These are phyloP conservation scores for Aspergillus bombycis DNA, from an alignment of 2,329 filamentous ascomycete genomes.

Conservation along the genomic window DNA sequence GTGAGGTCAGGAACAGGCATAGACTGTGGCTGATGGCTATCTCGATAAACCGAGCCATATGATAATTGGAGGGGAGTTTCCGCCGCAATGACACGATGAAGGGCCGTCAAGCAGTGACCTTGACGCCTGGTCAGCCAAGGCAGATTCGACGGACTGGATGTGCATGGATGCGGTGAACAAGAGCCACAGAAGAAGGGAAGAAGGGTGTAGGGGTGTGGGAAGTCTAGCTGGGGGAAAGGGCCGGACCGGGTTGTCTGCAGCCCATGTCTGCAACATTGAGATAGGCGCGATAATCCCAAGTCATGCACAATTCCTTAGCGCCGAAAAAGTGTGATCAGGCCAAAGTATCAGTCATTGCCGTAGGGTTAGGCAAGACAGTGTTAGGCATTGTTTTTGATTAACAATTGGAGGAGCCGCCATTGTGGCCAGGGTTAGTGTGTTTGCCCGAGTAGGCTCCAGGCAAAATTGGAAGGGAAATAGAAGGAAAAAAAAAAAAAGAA, in stretches of 20 bases:
- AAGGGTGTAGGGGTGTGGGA: constrained; percentile 20
- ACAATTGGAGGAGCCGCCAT: constrained; percentile 18
- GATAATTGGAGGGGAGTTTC: constrained; percentile 31
- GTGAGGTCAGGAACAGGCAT: constrained; percentile 29
- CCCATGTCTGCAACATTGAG: constrained; percentile 31
- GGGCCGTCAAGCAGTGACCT: constrained; percentile 28
- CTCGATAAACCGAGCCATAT: constrained; percentile 26
- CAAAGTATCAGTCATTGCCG: constrained; percentile 26
- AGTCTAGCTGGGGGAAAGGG: constrained; percentile 21
- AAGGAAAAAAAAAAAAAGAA: neutral
- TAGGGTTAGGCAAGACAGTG: constrained; percentile 2
- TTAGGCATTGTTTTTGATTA: constrained; percentile 12
- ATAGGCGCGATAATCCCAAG: constrained; percentile 27
- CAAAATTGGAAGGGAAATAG: neutral
- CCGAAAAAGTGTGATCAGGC: constrained; percentile 31
- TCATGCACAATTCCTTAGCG: constrained; percentile 35
- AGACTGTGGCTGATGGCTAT: constrained; percentile 31
- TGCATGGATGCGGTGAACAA: constrained; percentile 30
- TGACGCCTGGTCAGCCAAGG: constrained; percentile 39
- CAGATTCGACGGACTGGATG: constrained; percentile 34
- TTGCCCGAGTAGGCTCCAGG: constrained; percentile 8
- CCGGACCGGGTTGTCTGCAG: constrained; percentile 32
- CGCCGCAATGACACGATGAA: constrained; percentile 30
- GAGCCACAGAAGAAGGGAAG: constrained; percentile 17
- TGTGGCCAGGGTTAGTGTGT: constrained; percentile 14